Percentiles rank a stretch among this genome's conserved stretches.
Evolutionary conservation across 345 rosid species (phyloP).

Genomic region (Rhodamnia argentea): DNA sequence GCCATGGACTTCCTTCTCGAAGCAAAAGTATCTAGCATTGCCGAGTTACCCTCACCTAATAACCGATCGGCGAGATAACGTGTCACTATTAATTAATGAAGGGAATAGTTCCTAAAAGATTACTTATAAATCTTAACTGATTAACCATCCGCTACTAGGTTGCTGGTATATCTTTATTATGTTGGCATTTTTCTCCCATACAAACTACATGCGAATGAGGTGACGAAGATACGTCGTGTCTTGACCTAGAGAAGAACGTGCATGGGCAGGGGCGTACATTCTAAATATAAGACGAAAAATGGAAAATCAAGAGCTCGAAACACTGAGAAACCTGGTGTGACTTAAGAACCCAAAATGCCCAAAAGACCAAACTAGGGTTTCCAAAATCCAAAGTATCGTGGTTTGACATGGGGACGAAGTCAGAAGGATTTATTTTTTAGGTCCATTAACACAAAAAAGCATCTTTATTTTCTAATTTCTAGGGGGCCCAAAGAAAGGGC

Average conservation of each 20-base stretch:
- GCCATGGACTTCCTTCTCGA: background rate
- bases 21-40: background rate
- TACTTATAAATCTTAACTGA: background rate
- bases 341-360: background rate
- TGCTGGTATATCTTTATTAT: background rate
- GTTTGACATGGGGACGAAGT: background rate
- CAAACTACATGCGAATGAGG: background rate
- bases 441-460: background rate
- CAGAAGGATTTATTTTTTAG: background rate
- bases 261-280: background rate
- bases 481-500: background rate
- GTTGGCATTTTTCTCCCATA: background rate
- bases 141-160: fast-evolving
- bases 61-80: fast-evolving
- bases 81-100: background rate
- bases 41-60: background rate
- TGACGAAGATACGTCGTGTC: background rate
- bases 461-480: background rate
- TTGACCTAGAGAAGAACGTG: background rate
- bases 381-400: background rate
- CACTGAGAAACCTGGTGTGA: background rate
- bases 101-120: background rate
- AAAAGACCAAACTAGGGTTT: background rate
- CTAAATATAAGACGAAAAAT: background rate
- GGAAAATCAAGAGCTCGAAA: background rate